Evolutionary conservation across 345 rosid genomes (phyloP), one percentile per base, ranked within the genome.

Genomic region (Salix brachista): DNA sequence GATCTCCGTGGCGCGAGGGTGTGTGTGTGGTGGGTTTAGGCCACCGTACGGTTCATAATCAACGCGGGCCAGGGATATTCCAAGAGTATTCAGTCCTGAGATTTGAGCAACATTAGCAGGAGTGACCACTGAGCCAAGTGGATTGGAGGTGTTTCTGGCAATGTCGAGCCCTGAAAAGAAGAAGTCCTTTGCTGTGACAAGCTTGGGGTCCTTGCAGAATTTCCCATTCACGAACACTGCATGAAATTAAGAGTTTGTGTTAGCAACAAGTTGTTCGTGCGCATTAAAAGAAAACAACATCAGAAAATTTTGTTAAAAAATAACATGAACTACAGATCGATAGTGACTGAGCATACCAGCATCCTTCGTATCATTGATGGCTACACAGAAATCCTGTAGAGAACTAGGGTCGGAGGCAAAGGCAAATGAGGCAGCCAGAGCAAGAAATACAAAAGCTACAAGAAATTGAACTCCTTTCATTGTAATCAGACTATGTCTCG

Each of bases 331-430:
- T 41, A 41, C 12, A 7, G 44, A 23, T n/a, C n/a, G n/a, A n/a
- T 12, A 14, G 37, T 34, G 37, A 34, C 37, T 34, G 6, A 34
- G 37, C 36, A 11, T 41, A 56, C 72, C 48, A 39, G 54, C 73
- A 68, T 56, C 13, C 10, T 34, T 34, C 0, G 56, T 14, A 9
- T 26, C 25, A 3, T 67, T 41, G 18, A 68, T 28, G 56, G 79
- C 73, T 46, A 67, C 72, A 37, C 78, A 75, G 46, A 75, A 75
- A 32, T 67, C 78, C 71, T 52, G 78, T 16, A 75, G 73, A 39
- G 79, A 67, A 41, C 67, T 23, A 26, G 73, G 73, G 34, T 68
- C 67, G 67, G 25, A 36, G 42, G 79, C 73, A 54, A 5, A 7
- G 58, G 67, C 18, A 11, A 11, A 30, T 1, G 68, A 73, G 23